Conservation (phyloP, 2,329 filamentous ascomycete genomes). For the Colletotrichum coccodes region DNA sequence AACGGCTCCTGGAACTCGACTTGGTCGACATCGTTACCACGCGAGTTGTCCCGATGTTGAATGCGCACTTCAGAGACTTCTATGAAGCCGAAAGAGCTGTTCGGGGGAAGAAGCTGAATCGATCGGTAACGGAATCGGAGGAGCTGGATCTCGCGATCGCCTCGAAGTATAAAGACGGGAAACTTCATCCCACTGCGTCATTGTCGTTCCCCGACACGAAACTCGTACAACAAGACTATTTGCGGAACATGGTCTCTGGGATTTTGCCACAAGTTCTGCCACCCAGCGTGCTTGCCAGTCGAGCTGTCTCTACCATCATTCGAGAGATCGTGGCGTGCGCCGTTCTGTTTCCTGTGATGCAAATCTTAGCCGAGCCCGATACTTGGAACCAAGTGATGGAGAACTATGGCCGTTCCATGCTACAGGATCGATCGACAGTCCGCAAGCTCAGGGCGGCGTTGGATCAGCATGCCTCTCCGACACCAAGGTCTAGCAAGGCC, state of each 20-base stretch:
- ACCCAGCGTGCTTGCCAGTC: slow-evolving; percentile 77
- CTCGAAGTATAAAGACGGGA: slow-evolving; percentile 90
- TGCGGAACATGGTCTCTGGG: slow-evolving; percentile 78
- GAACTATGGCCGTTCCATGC: slow-evolving; percentile 83
- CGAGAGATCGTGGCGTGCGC: slow-evolving; percentile 93
- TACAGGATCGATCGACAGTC: slow-evolving; percentile 96
- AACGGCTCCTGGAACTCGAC: slow-evolving; percentile 80
- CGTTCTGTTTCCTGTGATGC: slow-evolving; percentile 84
- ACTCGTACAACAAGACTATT: slow-evolving; percentile 86
- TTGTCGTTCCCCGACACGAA: slow-evolving; percentile 87
- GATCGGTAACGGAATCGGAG: slow-evolving; percentile 93
- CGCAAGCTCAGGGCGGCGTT: slow-evolving; percentile 90
- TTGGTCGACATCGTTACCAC: slow-evolving; percentile 85
- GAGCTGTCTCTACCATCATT: slow-evolving; percentile 82
- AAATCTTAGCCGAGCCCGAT: slow-evolving; percentile 87
- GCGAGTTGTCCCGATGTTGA: slow-evolving; percentile 87
- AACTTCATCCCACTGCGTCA: slow-evolving; percentile 86
- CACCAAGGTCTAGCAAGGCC: slow-evolving; percentile 72
- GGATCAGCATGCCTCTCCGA: slow-evolving; percentile 92
- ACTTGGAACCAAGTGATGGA: slow-evolving; percentile 98
- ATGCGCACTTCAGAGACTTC: slow-evolving; percentile 88
- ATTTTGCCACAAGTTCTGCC: slow-evolving; percentile 82
- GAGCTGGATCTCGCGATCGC: slow-evolving; percentile 96
- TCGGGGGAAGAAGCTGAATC: slow-evolving; percentile 86
- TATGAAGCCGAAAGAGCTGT: slow-evolving; percentile 89